Percentiles rank a stretch among this genome's conserved stretches.
These are phyloP conservation scores for Babesia divergens DNA, from an alignment of 169 alveolate species.

Conservation along the genomic window DNA sequence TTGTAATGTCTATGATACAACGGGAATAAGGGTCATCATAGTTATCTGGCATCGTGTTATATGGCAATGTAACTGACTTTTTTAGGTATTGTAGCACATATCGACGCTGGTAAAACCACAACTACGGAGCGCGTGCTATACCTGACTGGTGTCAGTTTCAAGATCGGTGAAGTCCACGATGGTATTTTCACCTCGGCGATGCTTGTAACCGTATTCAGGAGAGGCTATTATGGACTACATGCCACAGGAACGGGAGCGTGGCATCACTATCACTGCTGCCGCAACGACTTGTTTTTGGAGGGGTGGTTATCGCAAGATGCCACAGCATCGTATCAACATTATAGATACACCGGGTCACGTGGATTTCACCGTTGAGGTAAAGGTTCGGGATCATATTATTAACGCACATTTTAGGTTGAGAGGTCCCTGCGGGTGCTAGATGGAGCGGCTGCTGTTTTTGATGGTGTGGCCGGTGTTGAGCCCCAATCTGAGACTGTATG, in stretches of 20 bases:
- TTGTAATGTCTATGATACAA: too few relatives aligned
- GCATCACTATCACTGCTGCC: constrained; percentile 95
- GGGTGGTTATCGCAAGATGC: constrained; percentile 73
- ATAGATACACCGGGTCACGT: constrained; percentile 98
- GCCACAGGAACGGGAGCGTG: constrained; percentile 93
- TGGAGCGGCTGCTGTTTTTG: constrained; percentile 95
- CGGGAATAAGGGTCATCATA: too few relatives aligned
- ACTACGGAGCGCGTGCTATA: constrained; percentile 92
- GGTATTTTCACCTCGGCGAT: constrained; percentile 22
- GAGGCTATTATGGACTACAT: constrained; percentile 95
- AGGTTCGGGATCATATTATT: background rate
- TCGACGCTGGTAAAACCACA: constrained; percentile 97
- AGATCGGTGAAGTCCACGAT: constrained; percentile 84
- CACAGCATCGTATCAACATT: constrained; percentile 85
- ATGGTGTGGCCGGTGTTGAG: constrained; percentile 94
- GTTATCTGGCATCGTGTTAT: too few relatives aligned
- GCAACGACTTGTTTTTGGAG: constrained; percentile 94
- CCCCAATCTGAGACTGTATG: constrained; percentile 94
- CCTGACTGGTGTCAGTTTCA: constrained; percentile 88
- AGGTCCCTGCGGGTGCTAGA: constrained; percentile 93
- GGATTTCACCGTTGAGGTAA: constrained; percentile 91
- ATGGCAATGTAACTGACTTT: too few relatives aligned
- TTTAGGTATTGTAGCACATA: constrained; percentile 94
- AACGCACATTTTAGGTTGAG: constrained; percentile 72
- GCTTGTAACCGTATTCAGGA: constrained; percentile 71